A percentile compares a stretch with the other conserved stretches of the same genome.
phyloP scores from a whole-genome alignment of 2,329 filamentous ascomycete genomes.

The Pseudogymnoascus sp. region DNA sequence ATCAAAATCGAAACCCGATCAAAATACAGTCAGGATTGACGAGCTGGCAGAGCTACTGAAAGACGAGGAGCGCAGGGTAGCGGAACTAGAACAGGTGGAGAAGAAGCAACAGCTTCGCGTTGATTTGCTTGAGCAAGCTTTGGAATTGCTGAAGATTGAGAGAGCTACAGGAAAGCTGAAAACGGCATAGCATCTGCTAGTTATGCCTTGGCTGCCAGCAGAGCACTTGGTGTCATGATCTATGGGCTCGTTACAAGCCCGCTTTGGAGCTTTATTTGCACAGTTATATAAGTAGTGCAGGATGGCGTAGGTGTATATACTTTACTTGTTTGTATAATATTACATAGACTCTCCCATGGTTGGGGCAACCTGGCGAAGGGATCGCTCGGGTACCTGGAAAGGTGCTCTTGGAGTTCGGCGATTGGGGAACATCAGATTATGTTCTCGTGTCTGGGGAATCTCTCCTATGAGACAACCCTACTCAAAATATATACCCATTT shows the following conservation, averaged over 20 bases:
- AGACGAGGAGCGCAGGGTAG: constrained; percentile 41
- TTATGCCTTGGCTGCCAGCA: not conserved
- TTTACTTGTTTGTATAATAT: constrained; percentile 4
- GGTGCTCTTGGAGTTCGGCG: not conserved
- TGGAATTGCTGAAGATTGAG: constrained; percentile 23
- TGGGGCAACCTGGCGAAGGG: not conserved
- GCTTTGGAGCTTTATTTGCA: not conserved
- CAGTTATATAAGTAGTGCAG: not conserved
- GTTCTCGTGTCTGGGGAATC: not conserved
- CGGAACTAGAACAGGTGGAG: constrained; percentile 43
- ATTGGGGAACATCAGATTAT: not conserved
- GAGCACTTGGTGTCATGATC: not conserved
- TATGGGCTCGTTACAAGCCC: not conserved
- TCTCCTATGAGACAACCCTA: not conserved
- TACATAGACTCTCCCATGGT: not conserved
- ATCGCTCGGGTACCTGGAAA: not conserved
- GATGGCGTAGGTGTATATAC: not conserved
- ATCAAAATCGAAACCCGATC: constrained; percentile 50
- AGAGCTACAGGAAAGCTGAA: constrained; percentile 18
- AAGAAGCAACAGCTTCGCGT: constrained; percentile 22
- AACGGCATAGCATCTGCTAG: not conserved
- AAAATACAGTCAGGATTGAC: constrained; percentile 44
- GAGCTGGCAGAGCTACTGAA: constrained; percentile 44
- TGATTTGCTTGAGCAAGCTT: constrained; percentile 24
- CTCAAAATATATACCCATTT: constrained; percentile 6